Evolutionary conservation across 441 rosid species (phyloP), one percentile per base, ranked within the genome.

Genomic region (Jatropha podagrica): DNA sequence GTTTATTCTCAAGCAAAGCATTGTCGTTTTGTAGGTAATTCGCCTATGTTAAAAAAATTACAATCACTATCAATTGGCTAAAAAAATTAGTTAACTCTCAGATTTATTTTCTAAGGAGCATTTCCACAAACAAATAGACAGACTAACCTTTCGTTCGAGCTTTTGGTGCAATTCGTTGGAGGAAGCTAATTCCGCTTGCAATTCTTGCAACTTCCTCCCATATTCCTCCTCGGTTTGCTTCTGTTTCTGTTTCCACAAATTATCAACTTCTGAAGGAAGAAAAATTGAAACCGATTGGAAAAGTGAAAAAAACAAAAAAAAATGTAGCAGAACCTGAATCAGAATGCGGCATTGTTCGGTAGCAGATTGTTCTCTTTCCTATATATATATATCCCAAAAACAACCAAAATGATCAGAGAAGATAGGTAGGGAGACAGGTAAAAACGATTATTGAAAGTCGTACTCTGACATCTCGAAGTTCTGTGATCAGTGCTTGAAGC

Each of bases 151-250:
- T 76, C 95, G 82, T 64, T 87, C 91, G 20, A 91, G 89, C 55
- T 89, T 88, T 73, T 81, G 88, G 44, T 86, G 80, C 61, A 76
- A 55, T 58, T 90, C 93, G 68, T 68, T 80, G 44, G 89, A 86
- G 64, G 89, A 84, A 68, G 70, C 85, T 73, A 90, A 71, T 74
- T 93, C 90, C 52, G 83, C 67, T 79, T 87, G 86, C 68, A 89
- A 71, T 79, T 93, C 95, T 81, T 83, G 91, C 75, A 89, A 71
- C 75, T 76, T 81, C 74, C 84, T 79, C 69, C 81, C 82, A 72
- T 76, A 83, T 73, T 90, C 97, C 86, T 89, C 98, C 68, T 89
- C 98, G 18, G 79, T 79, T 78, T 88, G 87, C 86, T 88, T 91
- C 76, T 86, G 92, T 74, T 83, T 91, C 95, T 93, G 91, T 27